Base-by-base conservation (phyloP, 805 yeast species). In the Nakazawaea ishiwadae region DNA sequence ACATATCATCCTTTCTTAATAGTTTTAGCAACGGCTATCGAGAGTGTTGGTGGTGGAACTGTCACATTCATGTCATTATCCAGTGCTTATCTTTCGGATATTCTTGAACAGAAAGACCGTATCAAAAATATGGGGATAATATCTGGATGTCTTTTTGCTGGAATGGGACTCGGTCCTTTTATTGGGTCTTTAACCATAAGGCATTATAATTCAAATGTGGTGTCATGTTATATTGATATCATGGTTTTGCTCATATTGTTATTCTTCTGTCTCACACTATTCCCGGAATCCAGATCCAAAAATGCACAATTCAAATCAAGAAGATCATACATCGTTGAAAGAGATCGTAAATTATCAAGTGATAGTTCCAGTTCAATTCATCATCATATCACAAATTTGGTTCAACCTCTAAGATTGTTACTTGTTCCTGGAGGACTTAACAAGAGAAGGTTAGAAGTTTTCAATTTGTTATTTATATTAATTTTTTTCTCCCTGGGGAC, bases 31-130 rank as follows among this genome's bases (percentile, higher is more conserved):
- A 69, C 69, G 10, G 47, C 69, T 4, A 24, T 77, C 2, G 65
- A 65, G 20, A 69, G 74, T 24, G 40, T 68, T 4, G 65, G 74
- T 16, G 90, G 90, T 23, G 81, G 85, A 0, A 38, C 69, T 15
- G 52, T 74, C 39, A 63, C 77, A 4, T 50, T 79, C 31, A 49
- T 79, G 37, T 69, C 79, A 12, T 60, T 78, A 21, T 59, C 73
- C 6, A 75, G 75, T 51, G 71, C 85, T 43, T 83, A 81, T 52
- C 68, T 81, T 10, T 63, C 84, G 1, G 91, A 84, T 58, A 71
- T 81, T 31, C 74, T 75, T 4, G 79, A 75, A 17, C 68, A 83
- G 0, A 69, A 65, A 19, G 66, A 71, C 38, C 62, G 89, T 47
- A 68, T 74, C 19, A 61, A 69, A 33, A 66, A 68, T 23, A 60